Evolutionary conservation across 23 red algal species (phyloP).

Genomic region (Agarophyton chilense): DNA sequence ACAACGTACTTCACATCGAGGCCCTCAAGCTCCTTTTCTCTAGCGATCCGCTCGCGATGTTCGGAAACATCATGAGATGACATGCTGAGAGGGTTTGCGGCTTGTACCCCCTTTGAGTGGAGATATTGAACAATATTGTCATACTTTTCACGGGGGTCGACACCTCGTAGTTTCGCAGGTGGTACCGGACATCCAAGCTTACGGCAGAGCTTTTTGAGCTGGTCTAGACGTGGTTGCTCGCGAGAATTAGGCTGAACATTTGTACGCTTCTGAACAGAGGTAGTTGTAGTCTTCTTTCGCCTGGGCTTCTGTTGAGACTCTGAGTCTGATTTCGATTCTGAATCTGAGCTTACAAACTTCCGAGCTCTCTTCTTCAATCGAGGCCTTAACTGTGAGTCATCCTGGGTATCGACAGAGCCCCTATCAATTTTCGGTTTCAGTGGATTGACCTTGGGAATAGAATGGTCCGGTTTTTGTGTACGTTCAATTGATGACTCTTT

Average conservation of each 20-base stretch:
- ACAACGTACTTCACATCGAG: constrained; percentile 57
- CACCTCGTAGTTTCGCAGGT: constrained; percentile 13
- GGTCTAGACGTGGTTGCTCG: not conserved
- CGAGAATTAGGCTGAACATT: not conserved
- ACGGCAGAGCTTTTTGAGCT: constrained; percentile 14
- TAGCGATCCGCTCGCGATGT: constrained; percentile 39
- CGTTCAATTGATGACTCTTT: not conserved
- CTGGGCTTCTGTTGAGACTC: not conserved
- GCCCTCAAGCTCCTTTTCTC: constrained; percentile 57
- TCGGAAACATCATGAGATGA: constrained; percentile 5
- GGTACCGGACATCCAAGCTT: constrained; percentile 35
- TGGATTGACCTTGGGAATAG: not conserved
- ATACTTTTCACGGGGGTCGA: constrained; percentile 1
- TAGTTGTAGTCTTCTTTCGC: not conserved
- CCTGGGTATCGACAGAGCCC: not conserved
- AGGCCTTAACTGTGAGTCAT: not conserved
- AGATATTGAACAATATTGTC: constrained; percentile 23
- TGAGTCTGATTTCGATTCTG: not conserved
- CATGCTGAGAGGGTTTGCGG: constrained; percentile 12
- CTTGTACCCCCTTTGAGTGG: constrained; percentile 18
- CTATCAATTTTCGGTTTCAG: not conserved
- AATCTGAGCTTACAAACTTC: not conserved
- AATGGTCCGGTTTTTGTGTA: not conserved
- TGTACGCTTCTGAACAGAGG: constrained; percentile 2
- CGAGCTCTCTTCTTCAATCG: not conserved